These are phyloP conservation scores for Juglanconis juglandina DNA, from an alignment of 2,329 filamentous ascomycete species.

Conservation along the genomic window DNA sequence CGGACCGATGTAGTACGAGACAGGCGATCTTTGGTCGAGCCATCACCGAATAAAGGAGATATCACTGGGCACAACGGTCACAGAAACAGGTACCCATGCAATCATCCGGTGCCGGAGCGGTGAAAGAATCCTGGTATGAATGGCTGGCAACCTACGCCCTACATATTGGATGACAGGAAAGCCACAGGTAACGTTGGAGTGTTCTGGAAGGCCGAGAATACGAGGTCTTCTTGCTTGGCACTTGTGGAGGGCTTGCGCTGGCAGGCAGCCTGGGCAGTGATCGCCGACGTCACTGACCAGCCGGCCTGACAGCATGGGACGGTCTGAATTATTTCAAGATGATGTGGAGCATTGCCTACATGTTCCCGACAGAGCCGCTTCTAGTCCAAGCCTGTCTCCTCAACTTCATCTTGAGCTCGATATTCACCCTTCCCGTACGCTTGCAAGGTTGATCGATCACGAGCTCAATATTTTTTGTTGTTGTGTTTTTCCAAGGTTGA, in stretches of 20 bases:
- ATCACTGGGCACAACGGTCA: too few relatives aligned
- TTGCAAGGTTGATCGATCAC: too few relatives aligned
- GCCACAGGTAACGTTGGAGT: slow-evolving; percentile 10
- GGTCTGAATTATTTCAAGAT: slow-evolving; percentile 62
- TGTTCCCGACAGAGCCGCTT: slow-evolving; percentile 63
- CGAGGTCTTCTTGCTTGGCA: slow-evolving; percentile 13
- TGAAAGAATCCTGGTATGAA: neutral
- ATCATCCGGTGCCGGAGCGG: neutral
- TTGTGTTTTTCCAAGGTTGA: too few relatives aligned
- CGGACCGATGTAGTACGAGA: too few relatives aligned
- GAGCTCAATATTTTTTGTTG: too few relatives aligned
- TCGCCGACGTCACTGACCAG: slow-evolving; percentile 3
- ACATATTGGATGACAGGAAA: too few relatives aligned
- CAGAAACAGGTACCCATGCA: neutral
- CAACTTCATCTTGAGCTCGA: slow-evolving; percentile 54
- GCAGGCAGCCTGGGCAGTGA: too few relatives aligned
- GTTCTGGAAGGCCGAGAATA: slow-evolving; percentile 7
- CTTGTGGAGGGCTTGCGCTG: too few relatives aligned
- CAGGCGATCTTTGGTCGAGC: too few relatives aligned
- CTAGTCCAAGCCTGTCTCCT: slow-evolving; percentile 69
- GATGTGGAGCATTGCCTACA: slow-evolving; percentile 60
- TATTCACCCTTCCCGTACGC: slow-evolving; percentile 30
- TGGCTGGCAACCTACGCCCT: neutral
- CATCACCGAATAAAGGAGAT: too few relatives aligned
- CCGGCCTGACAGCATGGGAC: too few relatives aligned